These are phyloP conservation scores for Venturiaceae sp. DNA, from an alignment of 2,329 filamentous ascomycete species.

Conservation along the genomic window DNA sequence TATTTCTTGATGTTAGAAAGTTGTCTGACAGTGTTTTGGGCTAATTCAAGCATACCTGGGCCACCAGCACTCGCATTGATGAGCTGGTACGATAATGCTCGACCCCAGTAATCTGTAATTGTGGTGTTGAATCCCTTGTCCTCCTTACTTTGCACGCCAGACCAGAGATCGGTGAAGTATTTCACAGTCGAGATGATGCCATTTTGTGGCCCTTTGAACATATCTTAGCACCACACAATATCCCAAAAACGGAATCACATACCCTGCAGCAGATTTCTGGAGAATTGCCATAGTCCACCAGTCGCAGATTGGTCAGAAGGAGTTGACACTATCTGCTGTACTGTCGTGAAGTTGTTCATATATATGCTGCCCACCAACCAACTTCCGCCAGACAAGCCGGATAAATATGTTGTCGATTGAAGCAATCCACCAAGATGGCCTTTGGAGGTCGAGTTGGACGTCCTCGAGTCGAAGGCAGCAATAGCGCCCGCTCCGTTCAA, in stretches of 20 bases:
- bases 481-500: conserved; percentile 73
- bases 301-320: conserved; percentile 21
- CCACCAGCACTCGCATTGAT: conserved; percentile 69
- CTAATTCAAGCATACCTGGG: conserved; percentile 24
- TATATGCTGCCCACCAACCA: conserved; percentile 81
- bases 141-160: conserved; percentile 50
- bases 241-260: background rate
- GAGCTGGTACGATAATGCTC: conserved; percentile 77
- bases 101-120: conserved; percentile 81
- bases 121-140: conserved; percentile 58
- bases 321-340: conserved; percentile 45
- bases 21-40: background rate
- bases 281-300: conserved; percentile 52
- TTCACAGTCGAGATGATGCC: conserved; percentile 43
- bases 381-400: conserved; percentile 71
- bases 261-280: conserved; percentile 50
- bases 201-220: conserved; percentile 33
- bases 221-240: conserved; percentile 8
- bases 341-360: conserved; percentile 66
- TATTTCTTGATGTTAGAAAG: background rate
- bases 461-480: conserved; percentile 69
- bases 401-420: conserved; percentile 71
- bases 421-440: conserved; percentile 73
- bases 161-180: conserved; percentile 53
- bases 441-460: conserved; percentile 45